Conservation (phyloP, 306 rosid species). For the Psophocarpus tetragonolobus region DNA sequence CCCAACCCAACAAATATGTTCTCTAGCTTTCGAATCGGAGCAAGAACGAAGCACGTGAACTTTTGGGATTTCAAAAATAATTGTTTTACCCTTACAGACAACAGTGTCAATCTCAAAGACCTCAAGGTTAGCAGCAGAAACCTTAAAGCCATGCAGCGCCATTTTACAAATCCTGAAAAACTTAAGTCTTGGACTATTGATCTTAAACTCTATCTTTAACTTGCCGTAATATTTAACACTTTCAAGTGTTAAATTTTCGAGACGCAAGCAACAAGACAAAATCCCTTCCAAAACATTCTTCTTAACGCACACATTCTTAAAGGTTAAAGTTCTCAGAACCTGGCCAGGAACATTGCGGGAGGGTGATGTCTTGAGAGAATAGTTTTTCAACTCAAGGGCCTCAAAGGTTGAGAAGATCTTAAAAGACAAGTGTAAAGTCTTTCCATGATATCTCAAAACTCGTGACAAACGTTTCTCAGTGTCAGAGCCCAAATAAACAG, state of each 20-base stretch:
- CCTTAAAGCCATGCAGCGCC: neutral
- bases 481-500: neutral
- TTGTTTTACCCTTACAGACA: neutral
- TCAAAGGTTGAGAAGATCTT: neutral
- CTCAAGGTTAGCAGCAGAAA: neutral
- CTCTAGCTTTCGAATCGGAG: neutral
- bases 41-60: neutral
- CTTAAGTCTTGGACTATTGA: neutral
- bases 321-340: neutral
- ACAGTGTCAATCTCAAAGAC: neutral
- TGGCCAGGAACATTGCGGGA: neutral
- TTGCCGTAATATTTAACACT: neutral
- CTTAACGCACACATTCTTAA: neutral
- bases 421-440: neutral
- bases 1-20: neutral
- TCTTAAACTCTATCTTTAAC: neutral
- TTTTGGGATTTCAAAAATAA: neutral
- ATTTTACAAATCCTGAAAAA: neutral
- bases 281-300: neutral
- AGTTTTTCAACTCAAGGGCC: constrained; percentile 13
- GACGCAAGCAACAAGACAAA: neutral
- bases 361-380: neutral
- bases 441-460: neutral
- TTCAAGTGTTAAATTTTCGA: neutral
- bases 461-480: neutral